Evolutionary conservation across 257 asterid genomes (phyloP).

Genomic region (Thymus mandschuricus): DNA sequence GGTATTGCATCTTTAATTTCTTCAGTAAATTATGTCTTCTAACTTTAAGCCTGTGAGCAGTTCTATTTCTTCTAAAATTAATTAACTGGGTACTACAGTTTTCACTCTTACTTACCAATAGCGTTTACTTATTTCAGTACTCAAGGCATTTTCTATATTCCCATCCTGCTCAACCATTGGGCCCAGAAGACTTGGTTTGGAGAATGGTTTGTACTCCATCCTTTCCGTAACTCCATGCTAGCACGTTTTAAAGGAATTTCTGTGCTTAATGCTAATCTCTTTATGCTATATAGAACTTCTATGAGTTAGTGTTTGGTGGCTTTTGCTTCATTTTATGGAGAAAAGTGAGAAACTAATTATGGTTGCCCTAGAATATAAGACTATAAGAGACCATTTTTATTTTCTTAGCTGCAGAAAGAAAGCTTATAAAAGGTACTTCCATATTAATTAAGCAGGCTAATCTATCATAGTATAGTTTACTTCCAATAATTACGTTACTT

Average conservation of each 20-base stretch:
- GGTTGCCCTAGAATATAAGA: constrained; percentile 12
- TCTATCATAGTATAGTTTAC: neutral
- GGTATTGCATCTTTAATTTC: constrained; percentile 51
- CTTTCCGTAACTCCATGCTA: constrained; percentile 1
- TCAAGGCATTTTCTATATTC: constrained; percentile 85
- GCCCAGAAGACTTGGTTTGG: constrained; percentile 96
- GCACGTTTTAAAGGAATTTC: neutral
- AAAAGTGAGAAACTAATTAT: neutral
- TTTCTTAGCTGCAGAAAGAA: neutral
- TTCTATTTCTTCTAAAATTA: neutral
- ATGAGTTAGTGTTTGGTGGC: constrained; percentile 7
- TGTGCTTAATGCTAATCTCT: constrained; percentile 11
- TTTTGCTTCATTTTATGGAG: neutral
- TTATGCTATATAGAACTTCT: constrained; percentile 21
- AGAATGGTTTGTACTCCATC: constrained; percentile 73
- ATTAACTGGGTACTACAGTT: neutral
- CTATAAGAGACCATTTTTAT: neutral
- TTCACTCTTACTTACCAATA: constrained; percentile 16
- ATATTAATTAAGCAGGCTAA: neutral
- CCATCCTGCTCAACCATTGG: constrained; percentile 92
- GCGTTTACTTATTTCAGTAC: constrained; percentile 53
- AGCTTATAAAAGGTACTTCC: neutral
- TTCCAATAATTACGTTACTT: constrained; percentile 12
- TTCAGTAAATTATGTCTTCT: constrained; percentile 14
- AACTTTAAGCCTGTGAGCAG: constrained; percentile 8